Evolutionary conservation across 495 filamentous ascomycete genomes (phyloP).

Genomic region (Choiromyces venosus): DNA sequence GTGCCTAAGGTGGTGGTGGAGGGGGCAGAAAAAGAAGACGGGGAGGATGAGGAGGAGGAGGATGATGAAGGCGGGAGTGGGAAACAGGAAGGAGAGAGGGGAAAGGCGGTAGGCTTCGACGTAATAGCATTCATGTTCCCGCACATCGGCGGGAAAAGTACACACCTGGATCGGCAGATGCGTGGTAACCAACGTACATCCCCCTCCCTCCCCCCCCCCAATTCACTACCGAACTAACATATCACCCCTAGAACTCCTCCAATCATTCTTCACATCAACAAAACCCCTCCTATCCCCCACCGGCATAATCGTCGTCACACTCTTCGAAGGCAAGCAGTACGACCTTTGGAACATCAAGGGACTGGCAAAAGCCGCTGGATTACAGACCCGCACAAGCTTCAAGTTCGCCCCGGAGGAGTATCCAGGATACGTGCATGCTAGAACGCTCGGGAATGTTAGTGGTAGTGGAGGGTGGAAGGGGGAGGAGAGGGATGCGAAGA

Average conservation of each 20-base stretch:
- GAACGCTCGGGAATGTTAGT: slow-evolving; percentile 68
- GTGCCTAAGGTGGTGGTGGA: slow-evolving; percentile 46
- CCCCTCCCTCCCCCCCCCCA: not conserved
- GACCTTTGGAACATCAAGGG: slow-evolving; percentile 90
- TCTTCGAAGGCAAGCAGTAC: slow-evolving; percentile 92
- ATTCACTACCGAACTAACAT: slow-evolving; percentile 10
- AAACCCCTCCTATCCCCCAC: slow-evolving; percentile 44
- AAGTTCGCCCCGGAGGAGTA: slow-evolving; percentile 68
- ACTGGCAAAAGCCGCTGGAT: slow-evolving; percentile 69
- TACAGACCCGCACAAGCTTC: slow-evolving; percentile 72
- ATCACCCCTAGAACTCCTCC: slow-evolving; percentile 62
- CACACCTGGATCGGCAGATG: slow-evolving; percentile 90
- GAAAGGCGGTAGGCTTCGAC: slow-evolving; percentile 51
- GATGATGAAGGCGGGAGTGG: slow-evolving; percentile 26
- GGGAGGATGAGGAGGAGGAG: slow-evolving; percentile 25
- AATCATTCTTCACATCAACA: slow-evolving; percentile 68
- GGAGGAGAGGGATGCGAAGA: slow-evolving; percentile 67
- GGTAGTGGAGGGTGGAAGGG: slow-evolving; percentile 65
- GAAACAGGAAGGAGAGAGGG: slow-evolving; percentile 43
- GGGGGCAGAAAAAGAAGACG: slow-evolving; percentile 46
- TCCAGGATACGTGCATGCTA: slow-evolving; percentile 78
- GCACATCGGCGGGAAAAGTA: slow-evolving; percentile 84
- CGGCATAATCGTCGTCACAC: slow-evolving; percentile 72
- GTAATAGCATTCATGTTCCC: slow-evolving; percentile 92
- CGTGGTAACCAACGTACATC: slow-evolving; percentile 70